Percentiles rank a stretch among this genome's conserved stretches.
Evolutionary conservation across 2,329 filamentous ascomycete species (phyloP).

Genomic region (Scedosporium dehoogii): DNA sequence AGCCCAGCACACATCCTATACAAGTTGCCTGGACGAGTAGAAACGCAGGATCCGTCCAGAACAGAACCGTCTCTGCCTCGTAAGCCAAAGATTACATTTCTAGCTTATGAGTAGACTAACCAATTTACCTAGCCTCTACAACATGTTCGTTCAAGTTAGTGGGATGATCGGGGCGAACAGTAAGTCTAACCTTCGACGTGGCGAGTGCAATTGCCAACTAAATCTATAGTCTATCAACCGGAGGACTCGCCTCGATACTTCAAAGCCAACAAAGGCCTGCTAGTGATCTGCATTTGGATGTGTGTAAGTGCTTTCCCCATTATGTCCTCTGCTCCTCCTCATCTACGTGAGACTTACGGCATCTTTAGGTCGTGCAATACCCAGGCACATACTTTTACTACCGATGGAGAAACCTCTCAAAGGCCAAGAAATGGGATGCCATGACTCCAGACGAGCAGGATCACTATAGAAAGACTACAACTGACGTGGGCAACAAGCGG

Average conservation of each 20-base stretch:
- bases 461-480: conserved; percentile 9
- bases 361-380: conserved; percentile 22
- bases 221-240: conserved; percentile 22
- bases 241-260: conserved; percentile 24
- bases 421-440: conserved; percentile 9
- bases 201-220: conserved; percentile 6
- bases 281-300: conserved; percentile 28
- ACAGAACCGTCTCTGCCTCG: conserved; percentile 39
- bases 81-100: conserved; percentile 11
- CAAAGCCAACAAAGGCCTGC: conserved; percentile 26
- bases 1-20: conserved; percentile 36
- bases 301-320: conserved; percentile 19
- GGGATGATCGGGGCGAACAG: conserved; percentile 28
- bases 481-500: conserved; percentile 15
- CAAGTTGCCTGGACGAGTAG: conserved; percentile 47
- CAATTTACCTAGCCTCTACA: conserved; percentile 38
- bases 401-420: conserved; percentile 23
- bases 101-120: neutral
- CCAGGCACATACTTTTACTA: conserved; percentile 27
- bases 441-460: conserved; percentile 11
- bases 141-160: conserved; percentile 31
- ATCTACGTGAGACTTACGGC: neutral
- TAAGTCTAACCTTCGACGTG: conserved; percentile 10
- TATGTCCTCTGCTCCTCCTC: neutral
- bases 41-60: conserved; percentile 48